Conservation (phyloP, 257 asterid genomes). For the Scutellaria minor region DNA sequence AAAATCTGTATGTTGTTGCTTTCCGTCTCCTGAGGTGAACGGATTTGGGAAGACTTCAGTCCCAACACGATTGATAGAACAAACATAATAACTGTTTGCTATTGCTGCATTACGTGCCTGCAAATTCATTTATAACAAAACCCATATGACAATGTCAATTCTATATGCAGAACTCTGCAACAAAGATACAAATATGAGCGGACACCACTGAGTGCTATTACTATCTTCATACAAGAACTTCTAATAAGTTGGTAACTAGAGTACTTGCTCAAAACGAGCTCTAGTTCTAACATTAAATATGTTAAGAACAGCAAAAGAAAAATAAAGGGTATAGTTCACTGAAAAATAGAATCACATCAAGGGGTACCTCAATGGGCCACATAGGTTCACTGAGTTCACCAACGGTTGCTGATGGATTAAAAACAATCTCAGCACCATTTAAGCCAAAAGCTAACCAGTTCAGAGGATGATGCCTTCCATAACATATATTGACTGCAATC, state of each 20-base stretch:
- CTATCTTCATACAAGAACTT: too few relatives aligned
- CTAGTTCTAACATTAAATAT: too few relatives aligned
- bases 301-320: too few relatives aligned
- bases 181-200: too few relatives aligned
- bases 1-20: slow-evolving; percentile 83
- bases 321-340: not conserved
- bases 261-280: too few relatives aligned
- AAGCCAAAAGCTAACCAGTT: slow-evolving; percentile 97
- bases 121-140: slow-evolving; percentile 20
- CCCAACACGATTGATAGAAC: slow-evolving; percentile 91
- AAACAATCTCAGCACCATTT: slow-evolving; percentile 94
- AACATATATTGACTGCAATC: slow-evolving; percentile 92
- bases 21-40: slow-evolving; percentile 96
- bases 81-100: slow-evolving; percentile 85
- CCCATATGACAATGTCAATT: not conserved
- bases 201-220: too few relatives aligned
- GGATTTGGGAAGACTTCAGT: slow-evolving; percentile 88
- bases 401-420: slow-evolving; percentile 96
- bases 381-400: slow-evolving; percentile 99
- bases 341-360: not conserved
- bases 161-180: too few relatives aligned
- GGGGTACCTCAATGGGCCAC: slow-evolving; percentile 96
- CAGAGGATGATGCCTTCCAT: slow-evolving; percentile 96
- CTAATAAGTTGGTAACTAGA: too few relatives aligned
- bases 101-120: slow-evolving; percentile 98